Evolutionary conservation across 257 asterid species (phyloP), one percentile per base, ranked within the genome.

Genomic region (Forsythia viridissima): DNA sequence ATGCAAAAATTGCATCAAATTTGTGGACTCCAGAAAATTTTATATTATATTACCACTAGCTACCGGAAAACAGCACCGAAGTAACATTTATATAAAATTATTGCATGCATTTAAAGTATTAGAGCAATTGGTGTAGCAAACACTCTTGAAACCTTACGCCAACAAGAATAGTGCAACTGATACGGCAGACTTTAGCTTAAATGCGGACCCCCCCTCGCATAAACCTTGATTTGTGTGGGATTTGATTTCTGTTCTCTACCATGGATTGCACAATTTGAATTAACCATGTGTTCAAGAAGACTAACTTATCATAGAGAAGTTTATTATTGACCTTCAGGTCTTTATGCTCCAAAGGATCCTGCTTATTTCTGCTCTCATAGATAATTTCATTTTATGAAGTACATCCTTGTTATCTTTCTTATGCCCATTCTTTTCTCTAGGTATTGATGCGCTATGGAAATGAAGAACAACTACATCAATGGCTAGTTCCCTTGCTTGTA

Each of bases 401-500:
- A 75, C 63, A 70, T 18, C 66, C 63, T 20, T 46, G 52, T 65
- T 72, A 12, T 13, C 42, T 52, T 51, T 72, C 38, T 70, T 79
- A 70, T 71, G 77, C 36, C 24, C 36, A 13, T 75, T 76, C 24
- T 66, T 67, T 80, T 70, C 70, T 74, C 30, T 82, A 93, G 98
- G 99, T 95, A 13, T 83, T 95, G 71, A 87, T 95, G 92, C 96
- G 98, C 20, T 95, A 95, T 76, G 99, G 99, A 24, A 85, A 87
- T 75, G 94, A 87, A 70, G 94, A 89, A 81, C 99, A 95, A 88
- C 80, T 95, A 72, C 88, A 77, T 36, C 82, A 87, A 73, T 95
- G 98, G 98, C 97, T 93, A 36, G 88, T 93, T 75, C 98, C 99
- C 15, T 88, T 95, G 88, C 98, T 95, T 21, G 93, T 92, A 83